Conservation (phyloP, 1,139 yeast species). For the Hemisphaericaspora subhashii region DNA sequence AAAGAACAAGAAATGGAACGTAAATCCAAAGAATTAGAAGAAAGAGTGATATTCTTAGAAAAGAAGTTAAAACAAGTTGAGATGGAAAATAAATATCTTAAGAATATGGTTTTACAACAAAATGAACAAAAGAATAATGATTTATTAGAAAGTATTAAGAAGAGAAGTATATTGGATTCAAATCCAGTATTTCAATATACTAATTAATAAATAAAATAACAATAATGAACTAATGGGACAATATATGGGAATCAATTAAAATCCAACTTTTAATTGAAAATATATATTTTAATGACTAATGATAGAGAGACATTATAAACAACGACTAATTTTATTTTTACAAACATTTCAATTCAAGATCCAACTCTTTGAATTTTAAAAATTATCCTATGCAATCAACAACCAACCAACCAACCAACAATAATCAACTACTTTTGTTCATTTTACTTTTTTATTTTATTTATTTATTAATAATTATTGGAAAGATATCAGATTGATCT, state of each 20-base stretch:
- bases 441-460: conserved; percentile 1
- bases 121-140: conserved; percentile 44
- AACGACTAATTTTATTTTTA: neutral
- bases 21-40: conserved; percentile 44
- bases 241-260: conserved; percentile 22
- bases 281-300: neutral
- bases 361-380: conserved; percentile 28
- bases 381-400: conserved; percentile 5
- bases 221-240: neutral
- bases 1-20: conserved; percentile 61
- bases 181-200: conserved; percentile 34
- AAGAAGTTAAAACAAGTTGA: conserved; percentile 53
- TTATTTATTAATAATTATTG: conserved; percentile 1
- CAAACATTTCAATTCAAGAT: conserved; percentile 21
- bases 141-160: conserved; percentile 42
- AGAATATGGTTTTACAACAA: conserved; percentile 49
- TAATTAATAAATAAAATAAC: too few species aligned
- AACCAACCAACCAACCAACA: conserved; percentile 8
- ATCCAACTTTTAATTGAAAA: conserved; percentile 41
- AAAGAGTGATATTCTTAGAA: conserved; percentile 39
- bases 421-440: conserved; percentile 7
- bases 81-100: conserved; percentile 77
- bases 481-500: neutral
- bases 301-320: neutral
- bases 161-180: conserved; percentile 37